Evolutionary conservation across 2,329 filamentous ascomycete species (phyloP).

Genomic region (Colletotrichum destructivum): DNA sequence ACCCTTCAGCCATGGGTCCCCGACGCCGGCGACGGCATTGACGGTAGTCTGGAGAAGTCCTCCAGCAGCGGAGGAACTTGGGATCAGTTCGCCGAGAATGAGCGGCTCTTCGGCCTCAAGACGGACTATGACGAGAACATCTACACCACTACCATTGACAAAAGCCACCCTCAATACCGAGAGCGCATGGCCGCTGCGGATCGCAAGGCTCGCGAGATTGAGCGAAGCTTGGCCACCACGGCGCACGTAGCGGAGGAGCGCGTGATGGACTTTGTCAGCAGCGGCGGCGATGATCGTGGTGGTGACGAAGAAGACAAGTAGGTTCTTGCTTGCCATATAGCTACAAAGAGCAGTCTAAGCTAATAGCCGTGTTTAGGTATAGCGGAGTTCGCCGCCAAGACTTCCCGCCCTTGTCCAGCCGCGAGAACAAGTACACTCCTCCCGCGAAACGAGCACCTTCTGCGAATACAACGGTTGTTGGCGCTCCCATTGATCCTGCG

Average conservation of each 20-base stretch:
- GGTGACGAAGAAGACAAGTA: conserved; percentile 95
- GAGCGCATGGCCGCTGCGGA: conserved; percentile 85
- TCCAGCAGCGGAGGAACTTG: conserved; percentile 68
- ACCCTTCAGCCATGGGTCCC: conserved; percentile 87
- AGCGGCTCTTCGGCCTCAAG: conserved; percentile 87
- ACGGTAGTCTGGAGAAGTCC: conserved; percentile 79
- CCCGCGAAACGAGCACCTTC: conserved; percentile 88
- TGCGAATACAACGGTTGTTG: conserved; percentile 79
- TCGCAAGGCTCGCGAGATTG: conserved; percentile 90
- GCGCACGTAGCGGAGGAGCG: conserved; percentile 93
- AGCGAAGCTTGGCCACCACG: conserved; percentile 80
- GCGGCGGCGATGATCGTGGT: conserved; percentile 74
- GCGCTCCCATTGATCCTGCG: conserved; percentile 86
- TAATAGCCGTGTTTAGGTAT: conserved; percentile 70
- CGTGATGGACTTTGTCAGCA: conserved; percentile 76
- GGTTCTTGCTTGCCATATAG: conserved; percentile 47
- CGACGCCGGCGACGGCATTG: conserved; percentile 72
- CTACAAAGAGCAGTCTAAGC: not conserved
- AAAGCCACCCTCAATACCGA: conserved; percentile 84
- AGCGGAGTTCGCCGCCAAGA: conserved; percentile 89
- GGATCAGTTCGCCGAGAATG: conserved; percentile 96
- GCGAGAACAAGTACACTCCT: conserved; percentile 86
- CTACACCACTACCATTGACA: conserved; percentile 94
- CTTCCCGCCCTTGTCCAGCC: conserved; percentile 75
- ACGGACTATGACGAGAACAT: conserved; percentile 95